phyloP scores from a whole-genome alignment of 148 eudicot genomes.

The Vaccinium corymbosum region DNA sequence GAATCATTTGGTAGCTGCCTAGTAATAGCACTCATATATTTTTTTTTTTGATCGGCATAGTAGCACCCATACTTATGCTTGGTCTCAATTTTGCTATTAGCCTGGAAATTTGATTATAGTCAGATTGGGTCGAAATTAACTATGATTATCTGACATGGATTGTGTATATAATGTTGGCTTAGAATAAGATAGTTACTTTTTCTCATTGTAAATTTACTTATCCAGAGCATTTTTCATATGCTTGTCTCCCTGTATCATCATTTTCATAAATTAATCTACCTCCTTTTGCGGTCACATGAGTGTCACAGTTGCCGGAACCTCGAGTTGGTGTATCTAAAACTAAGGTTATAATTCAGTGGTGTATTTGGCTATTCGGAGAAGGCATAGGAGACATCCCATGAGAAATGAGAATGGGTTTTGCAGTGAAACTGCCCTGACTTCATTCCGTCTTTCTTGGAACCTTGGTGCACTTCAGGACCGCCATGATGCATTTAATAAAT shows the following conservation, averaged over 20 bases:
- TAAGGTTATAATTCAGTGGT: no score
- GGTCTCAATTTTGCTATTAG: no score
- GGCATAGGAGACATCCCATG: no score
- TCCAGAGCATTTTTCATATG: background rate
- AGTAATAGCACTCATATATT: background rate
- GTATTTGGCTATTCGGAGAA: no score
- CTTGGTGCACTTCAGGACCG: background rate
- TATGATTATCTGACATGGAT: background rate
- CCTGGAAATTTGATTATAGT: no score
- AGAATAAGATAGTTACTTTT: background rate
- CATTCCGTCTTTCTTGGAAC: background rate
- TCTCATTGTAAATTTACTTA: background rate
- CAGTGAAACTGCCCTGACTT: background rate
- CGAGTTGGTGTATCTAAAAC: no score
- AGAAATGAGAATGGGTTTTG: background rate
- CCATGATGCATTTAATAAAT: background rate
- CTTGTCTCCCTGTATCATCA: background rate
- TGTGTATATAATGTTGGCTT: background rate
- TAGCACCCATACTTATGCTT: no score
- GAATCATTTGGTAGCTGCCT: background rate
- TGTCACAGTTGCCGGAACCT: no score
- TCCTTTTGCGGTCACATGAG: no score
- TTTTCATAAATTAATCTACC: background rate
- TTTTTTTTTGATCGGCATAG: no score
- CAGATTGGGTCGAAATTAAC: background rate